Evolutionary conservation across 306 rosid genomes (phyloP), one percentile per base, ranked within the genome.

Genomic region (Vachellia collinsii): DNA sequence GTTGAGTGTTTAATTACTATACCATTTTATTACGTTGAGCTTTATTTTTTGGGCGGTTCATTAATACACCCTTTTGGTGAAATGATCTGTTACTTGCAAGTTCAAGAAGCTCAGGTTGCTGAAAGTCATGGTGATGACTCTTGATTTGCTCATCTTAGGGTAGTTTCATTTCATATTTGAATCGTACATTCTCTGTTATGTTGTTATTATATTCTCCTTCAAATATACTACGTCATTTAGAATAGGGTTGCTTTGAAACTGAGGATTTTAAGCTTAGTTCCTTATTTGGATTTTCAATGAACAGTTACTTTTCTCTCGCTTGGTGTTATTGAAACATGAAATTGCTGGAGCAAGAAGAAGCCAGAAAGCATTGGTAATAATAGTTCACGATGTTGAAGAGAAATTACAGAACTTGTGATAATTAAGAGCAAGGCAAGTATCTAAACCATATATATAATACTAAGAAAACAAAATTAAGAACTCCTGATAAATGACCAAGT

Each of bases 101-200:
- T 81, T 48, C 87, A 36, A 12, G 93, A 86, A 74, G 79, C 75
- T 50, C 85, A 74, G 41, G 29, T 51, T 75, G 86, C 37, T 47
- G 91, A 83, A 62, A 87, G 89, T 75, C 94, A 88, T 83, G 88
- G 37, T 10, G 98, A 93, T 51, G 92, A 91, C 71, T 88, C 81
- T 58, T 90, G 94, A 91, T 72, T 75, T 59, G 29, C 66, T 56
- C 12, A 36, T 53, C 39, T 46, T 51, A 79, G 54, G 80, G 72
- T 83, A 73, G 67, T 64, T 39, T 62, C 74, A 56, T 64, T 39
- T 67, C 74, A 36, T 51, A 36, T 61, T 48, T 51, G 62, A 78
- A 43, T 76, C n/a, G n/a, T 89, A 87, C 82, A 88, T 77, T 86
- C 85, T 65, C 85, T 81, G 16, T 29, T 17, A 17, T 71, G 58